Evolutionary conservation across 192 early-diverging fungal species (phyloP).

Genomic region (Entophlyctis luteolus): DNA sequence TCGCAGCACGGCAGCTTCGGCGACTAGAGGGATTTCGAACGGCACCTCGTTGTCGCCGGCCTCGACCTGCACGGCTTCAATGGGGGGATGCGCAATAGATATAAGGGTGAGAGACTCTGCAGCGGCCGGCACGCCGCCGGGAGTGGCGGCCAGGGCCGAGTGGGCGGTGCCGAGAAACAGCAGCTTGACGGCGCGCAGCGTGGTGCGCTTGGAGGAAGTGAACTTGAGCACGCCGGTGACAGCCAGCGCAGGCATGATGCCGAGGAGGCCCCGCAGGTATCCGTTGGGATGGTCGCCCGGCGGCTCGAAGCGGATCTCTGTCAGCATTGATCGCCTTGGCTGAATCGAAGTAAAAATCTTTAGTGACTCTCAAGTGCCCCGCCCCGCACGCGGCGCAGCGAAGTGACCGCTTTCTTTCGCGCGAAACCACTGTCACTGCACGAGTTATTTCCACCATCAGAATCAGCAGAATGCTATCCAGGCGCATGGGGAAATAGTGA

Average conservation of each 20-base stretch:
- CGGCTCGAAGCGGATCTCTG: conserved; percentile 23
- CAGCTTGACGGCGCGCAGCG: conserved; percentile 15
- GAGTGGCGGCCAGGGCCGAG: background rate
- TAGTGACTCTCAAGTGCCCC: too few species aligned
- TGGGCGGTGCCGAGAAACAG: background rate
- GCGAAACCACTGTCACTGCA: too few species aligned
- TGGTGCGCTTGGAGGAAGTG: background rate
- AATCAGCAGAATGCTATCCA: too few species aligned
- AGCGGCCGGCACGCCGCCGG: background rate
- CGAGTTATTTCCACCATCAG: too few species aligned
- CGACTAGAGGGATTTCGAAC: conserved; percentile 9
- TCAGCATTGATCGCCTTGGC: too few species aligned
- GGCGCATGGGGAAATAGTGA: too few species aligned
- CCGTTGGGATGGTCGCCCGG: background rate
- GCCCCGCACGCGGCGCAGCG: too few species aligned
- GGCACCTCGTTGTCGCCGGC: conserved; percentile 5
- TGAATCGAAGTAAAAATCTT: too few species aligned
- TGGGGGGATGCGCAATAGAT: background rate
- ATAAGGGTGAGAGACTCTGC: background rate
- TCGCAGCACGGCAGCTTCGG: background rate
- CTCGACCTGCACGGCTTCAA: background rate
- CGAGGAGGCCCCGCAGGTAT: conserved; percentile 17
- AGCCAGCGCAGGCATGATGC: conserved; percentile 4
- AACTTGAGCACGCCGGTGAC: conserved; percentile 22
- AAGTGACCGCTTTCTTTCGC: too few species aligned